Evolutionary conservation across 345 rosid genomes (phyloP).

Genomic region (Syzygium aromaticum): DNA sequence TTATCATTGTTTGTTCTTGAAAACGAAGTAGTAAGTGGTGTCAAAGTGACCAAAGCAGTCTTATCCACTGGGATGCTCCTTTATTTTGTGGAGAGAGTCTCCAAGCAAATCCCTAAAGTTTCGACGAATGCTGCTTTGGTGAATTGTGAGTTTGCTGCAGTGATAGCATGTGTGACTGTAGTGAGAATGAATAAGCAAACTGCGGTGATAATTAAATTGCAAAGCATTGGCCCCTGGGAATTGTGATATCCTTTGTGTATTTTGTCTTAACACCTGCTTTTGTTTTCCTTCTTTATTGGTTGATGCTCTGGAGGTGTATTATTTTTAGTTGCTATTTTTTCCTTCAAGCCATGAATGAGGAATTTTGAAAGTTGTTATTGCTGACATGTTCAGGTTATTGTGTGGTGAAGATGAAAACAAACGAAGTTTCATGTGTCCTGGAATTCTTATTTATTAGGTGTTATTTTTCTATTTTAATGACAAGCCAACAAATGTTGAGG

Average conservation of each 20-base stretch:
- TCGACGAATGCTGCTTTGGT: neutral
- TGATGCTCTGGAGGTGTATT: neutral
- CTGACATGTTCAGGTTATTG: neutral
- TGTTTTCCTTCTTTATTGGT: neutral
- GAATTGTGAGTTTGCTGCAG: neutral
- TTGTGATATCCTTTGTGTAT: neutral
- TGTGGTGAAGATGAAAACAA: neutral
- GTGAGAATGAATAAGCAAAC: neutral
- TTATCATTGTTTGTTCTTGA: neutral
- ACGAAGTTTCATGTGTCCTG: neutral
- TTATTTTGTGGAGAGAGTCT: neutral
- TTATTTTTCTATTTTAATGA: neutral
- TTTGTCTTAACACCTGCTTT: neutral
- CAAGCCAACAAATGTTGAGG: neutral
- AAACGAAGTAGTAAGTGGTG: neutral
- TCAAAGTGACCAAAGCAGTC: neutral
- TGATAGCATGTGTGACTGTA: neutral
- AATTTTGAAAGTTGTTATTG: neutral
- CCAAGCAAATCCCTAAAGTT: neutral
- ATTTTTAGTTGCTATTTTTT: neutral
- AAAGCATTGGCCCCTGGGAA: neutral
- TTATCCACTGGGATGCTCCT: neutral
- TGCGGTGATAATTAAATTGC: neutral
- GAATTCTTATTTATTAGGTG: neutral
- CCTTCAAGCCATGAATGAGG: neutral